Base-by-base conservation (phyloP, 1,284 basidiomycete genomes). In the Tremellales sp. region DNA sequence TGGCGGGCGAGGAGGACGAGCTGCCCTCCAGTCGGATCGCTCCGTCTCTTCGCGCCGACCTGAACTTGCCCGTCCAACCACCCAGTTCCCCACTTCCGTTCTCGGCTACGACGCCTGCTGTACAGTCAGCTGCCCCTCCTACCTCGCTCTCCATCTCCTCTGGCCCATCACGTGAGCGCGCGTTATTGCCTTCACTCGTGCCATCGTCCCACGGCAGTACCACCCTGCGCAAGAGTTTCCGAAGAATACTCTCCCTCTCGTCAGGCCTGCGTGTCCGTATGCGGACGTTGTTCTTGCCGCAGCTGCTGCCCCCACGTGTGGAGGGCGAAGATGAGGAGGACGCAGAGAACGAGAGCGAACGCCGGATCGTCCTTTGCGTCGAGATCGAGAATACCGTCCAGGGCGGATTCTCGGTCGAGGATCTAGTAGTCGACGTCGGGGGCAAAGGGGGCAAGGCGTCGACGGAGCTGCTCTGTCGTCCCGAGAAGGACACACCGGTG, bases 221-320 rank as follows among this genome's bases (percentile, higher is more conserved):
- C 1, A 85, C 86, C 0, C 72, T 93, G 10, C 82, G 86, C 39
- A 90, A 89, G 68, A 87, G 87, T 1, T 91, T 82, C 69, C 79
- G 89, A n/a, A 84, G 85, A 57, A 83, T 85, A 1, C 69, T 93
- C 13, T 76, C 76, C 36, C 84, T 86, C 0, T 82, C 84, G 3
- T 86, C 86, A 13, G 88, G 87, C 1, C 85, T 93, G 66, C 79
- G 82, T 21, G 85, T 93, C 16, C 81, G 88, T 27, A 91, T 92
- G 87, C 80, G 87, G 18, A 90, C 87, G 0, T 82, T 89, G 6
- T 87, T 90, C 57, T 81, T 91, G 2, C 89, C 88, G 0, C 84
- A 87, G 58, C 79, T 90, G 16, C 75, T 66, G 9, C 53, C 58
- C 83, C 45, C 73, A 83, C 4, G 78, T 80, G 35, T 69, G 1